phyloP scores from a whole-genome alignment of 345 rosid species.

The Eucalyptus pauciflora region DNA sequence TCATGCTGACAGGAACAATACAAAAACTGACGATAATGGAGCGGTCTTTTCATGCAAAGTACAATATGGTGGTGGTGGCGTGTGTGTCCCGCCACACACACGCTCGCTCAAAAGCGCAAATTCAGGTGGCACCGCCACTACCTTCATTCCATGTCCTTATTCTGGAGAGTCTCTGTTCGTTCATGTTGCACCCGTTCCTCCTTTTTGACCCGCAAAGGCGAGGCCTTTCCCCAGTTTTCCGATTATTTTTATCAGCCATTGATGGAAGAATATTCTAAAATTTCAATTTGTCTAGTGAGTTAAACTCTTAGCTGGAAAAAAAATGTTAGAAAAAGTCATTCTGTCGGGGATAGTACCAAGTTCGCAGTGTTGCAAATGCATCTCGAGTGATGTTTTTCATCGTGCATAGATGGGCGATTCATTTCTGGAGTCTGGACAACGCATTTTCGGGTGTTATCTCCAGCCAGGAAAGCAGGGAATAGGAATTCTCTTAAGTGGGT shows the following conservation, averaged over 20 bases:
- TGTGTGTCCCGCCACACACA: not conserved
- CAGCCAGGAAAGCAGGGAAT: not conserved
- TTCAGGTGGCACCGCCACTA: not conserved
- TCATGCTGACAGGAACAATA: not conserved
- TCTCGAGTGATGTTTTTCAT: not conserved
- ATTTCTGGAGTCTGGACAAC: not conserved
- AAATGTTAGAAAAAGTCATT: not conserved
- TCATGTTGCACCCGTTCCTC: not conserved
- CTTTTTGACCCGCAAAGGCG: not conserved
- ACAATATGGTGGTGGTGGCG: not conserved
- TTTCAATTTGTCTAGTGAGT: not conserved
- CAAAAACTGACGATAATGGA: not conserved
- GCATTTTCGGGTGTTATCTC: not conserved
- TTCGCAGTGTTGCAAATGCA: not conserved
- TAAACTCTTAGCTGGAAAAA: not conserved
- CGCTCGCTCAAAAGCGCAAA: not conserved
- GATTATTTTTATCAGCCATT: not conserved
- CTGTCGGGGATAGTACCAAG: not conserved
- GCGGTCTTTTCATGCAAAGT: not conserved
- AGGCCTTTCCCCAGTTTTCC: not conserved
- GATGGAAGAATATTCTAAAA: not conserved
- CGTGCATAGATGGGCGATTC: not conserved
- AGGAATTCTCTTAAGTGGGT: not conserved
- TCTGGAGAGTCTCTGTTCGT: not conserved
- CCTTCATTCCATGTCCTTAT: not conserved